These are phyloP conservation scores for Blastobotrys apis DNA, from an alignment of 1,139 yeast genomes.

Conservation along the genomic window DNA sequence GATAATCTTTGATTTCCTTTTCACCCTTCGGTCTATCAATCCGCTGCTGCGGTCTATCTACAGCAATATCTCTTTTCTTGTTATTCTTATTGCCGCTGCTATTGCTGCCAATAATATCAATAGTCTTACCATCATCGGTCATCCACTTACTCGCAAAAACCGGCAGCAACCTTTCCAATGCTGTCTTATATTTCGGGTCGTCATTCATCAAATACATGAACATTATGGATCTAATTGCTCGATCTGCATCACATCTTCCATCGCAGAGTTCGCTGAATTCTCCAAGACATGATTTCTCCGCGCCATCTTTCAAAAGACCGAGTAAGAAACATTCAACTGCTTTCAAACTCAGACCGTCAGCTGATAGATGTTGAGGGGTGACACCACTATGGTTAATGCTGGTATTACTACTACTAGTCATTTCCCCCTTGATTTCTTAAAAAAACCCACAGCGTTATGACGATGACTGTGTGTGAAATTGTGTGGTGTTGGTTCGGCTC, in stretches of 20 bases:
- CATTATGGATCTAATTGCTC: slow-evolving; percentile 8
- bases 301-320: background rate
- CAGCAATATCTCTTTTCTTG: too few species aligned
- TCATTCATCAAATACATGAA: slow-evolving; percentile 9
- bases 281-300: background rate
- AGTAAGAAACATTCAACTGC: slow-evolving; percentile 4
- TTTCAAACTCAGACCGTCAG: slow-evolving; percentile 1
- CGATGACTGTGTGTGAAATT: too few species aligned
- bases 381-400: too few species aligned
- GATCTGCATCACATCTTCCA: slow-evolving; percentile 4
- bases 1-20: background rate
- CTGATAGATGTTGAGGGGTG: too few species aligned
- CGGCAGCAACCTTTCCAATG: slow-evolving; percentile 6
- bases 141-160: background rate
- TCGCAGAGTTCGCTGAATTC: slow-evolving; percentile 5
- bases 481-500: too few species aligned
- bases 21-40: background rate
- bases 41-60: background rate
- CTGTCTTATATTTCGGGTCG: background rate
- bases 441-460: too few species aligned
- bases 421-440: too few species aligned
- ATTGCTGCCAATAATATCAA: background rate
- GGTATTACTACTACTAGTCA: too few species aligned
- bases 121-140: background rate
- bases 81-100: background rate